Percentiles rank a stretch among this genome's conserved stretches.
Evolutionary conservation across 1,284 basidiomycete genomes (phyloP).

Genomic region (Quambalaria eucalypti): DNA sequence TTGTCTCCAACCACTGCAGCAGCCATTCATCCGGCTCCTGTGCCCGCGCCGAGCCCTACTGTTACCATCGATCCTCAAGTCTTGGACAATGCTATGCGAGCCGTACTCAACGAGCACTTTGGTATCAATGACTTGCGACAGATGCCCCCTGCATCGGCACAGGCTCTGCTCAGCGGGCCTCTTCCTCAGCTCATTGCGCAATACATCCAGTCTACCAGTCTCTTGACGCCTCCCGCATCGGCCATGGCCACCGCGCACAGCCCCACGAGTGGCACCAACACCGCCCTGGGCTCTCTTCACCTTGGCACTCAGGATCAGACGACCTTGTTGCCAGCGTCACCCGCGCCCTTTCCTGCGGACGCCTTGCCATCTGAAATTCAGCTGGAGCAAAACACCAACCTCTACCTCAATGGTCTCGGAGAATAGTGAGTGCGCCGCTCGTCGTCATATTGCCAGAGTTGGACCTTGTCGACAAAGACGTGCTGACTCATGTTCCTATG

Average conservation of each 20-base stretch:
- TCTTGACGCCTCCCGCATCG: not conserved
- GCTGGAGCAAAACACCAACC: conserved; percentile 18
- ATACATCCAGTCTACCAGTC: not conserved
- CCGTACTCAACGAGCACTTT: not conserved
- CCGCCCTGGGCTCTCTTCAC: too few relatives aligned
- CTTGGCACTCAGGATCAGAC: not conserved
- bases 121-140: not conserved
- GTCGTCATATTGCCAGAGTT: too few relatives aligned
- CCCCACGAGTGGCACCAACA: not conserved
- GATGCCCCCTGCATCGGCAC: not conserved
- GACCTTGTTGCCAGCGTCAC: not conserved
- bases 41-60: too few relatives aligned
- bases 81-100: not conserved
- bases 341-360: not conserved
- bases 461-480: not conserved
- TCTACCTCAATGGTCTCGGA: conserved; percentile 32
- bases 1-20: too few relatives aligned
- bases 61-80: not conserved
- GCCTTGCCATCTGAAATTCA: not conserved
- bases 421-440: conserved; percentile 19
- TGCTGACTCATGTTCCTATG: not conserved
- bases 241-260: not conserved
- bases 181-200: not conserved
- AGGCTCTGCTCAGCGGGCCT: not conserved
- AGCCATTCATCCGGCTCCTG: too few relatives aligned